Percentiles rank a stretch among this genome's conserved stretches.
These are phyloP conservation scores for Agastache rugosa DNA, from an alignment of 257 asterid species.

Conservation along the genomic window DNA sequence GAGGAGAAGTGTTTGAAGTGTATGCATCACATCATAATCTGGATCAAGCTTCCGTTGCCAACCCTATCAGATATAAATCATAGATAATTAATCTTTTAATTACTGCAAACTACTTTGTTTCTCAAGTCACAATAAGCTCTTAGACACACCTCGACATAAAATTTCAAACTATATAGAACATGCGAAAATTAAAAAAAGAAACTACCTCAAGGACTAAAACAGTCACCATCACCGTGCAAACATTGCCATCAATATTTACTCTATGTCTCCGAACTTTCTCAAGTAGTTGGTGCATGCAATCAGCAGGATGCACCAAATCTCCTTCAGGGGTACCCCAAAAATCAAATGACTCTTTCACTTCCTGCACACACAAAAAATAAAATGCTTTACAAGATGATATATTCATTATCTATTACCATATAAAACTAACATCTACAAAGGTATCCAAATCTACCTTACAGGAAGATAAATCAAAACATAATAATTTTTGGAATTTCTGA, in stretches of 20 bases:
- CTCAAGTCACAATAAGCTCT: background rate
- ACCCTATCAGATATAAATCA: constrained; percentile 40
- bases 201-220: constrained; percentile 91
- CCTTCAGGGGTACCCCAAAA: constrained; percentile 98
- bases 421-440: background rate
- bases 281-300: constrained; percentile 85
- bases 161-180: background rate
- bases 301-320: constrained; percentile 91
- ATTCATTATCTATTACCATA: constrained; percentile 5
- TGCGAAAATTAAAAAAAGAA: background rate
- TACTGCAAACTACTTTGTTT: background rate
- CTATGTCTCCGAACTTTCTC: constrained; percentile 86
- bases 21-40: constrained; percentile 76
- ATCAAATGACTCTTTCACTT: constrained; percentile 78
- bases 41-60: constrained; percentile 69
- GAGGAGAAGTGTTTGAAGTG: constrained; percentile 73
- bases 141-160: background rate
- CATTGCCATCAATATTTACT: constrained; percentile 96
- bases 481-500: background rate
- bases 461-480: background rate
- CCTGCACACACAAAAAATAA: constrained; percentile 55
- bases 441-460: constrained; percentile 13
- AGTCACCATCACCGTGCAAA: constrained; percentile 96
- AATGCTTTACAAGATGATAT: constrained; percentile 2
- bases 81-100: background rate